Percentiles rank a stretch among this genome's conserved stretches.
These are phyloP conservation scores for Claviceps spartinae DNA, from an alignment of 2,329 filamentous ascomycete species.

Conservation along the genomic window DNA sequence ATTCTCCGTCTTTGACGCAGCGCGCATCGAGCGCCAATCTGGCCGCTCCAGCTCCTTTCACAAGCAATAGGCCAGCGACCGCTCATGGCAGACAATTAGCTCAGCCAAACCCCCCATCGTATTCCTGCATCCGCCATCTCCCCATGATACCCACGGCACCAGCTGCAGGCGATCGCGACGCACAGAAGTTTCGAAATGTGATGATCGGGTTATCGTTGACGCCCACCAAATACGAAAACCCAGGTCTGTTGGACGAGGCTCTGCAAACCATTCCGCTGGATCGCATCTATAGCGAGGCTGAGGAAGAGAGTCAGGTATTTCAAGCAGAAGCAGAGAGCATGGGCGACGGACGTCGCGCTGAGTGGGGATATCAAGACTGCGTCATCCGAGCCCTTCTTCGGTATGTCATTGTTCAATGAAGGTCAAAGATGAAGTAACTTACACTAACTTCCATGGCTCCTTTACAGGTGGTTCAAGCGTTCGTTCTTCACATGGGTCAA, in stretches of 20 bases:
- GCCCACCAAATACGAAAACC: constrained; percentile 91
- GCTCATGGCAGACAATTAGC: constrained; percentile 21
- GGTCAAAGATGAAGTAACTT: neutral
- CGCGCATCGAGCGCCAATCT: constrained; percentile 36
- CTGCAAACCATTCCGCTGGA: constrained; percentile 76
- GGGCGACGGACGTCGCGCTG: constrained; percentile 62
- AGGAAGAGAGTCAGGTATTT: constrained; percentile 82
- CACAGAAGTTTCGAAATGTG: constrained; percentile 66
- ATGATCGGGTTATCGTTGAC: constrained; percentile 76
- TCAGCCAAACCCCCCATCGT: constrained; percentile 30
- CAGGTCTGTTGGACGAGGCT: constrained; percentile 84
- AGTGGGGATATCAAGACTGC: constrained; percentile 97
- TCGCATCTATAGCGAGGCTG: constrained; percentile 82
- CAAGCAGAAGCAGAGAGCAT: constrained; percentile 80
- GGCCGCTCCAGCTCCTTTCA: constrained; percentile 23
- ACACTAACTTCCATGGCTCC: constrained; percentile 8
- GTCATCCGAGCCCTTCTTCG: constrained; percentile 77
- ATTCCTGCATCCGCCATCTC: constrained; percentile 35
- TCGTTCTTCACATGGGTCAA: constrained; percentile 96
- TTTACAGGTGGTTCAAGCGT: constrained; percentile 68
- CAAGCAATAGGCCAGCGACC: constrained; percentile 31
- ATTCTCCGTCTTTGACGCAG: constrained; percentile 41
- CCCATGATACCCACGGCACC: constrained; percentile 59
- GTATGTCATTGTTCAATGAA: constrained; percentile 31
- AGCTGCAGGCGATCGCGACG: constrained; percentile 45